phyloP scores from a whole-genome alignment of 139 green algal species.

The Asterochloris sp. region DNA sequence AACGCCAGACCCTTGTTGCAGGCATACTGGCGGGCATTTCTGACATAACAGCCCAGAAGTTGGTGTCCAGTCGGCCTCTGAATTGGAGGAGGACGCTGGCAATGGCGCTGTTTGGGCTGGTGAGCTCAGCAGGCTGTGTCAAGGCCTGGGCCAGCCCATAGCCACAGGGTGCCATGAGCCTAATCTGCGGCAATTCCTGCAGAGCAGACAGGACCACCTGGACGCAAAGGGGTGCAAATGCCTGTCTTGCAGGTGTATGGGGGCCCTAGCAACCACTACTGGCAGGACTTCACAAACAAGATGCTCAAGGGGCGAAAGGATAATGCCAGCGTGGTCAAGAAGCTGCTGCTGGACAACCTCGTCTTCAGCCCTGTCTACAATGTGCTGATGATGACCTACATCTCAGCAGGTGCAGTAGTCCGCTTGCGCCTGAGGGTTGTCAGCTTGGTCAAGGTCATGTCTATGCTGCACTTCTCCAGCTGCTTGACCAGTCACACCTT shows the following conservation, averaged over 20 bases:
- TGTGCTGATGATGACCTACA: constrained; percentile 49
- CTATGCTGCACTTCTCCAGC: neutral
- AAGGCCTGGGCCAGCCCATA: too few relatives aligned
- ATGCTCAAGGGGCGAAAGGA: constrained; percentile 53
- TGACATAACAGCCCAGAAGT: constrained; percentile 47
- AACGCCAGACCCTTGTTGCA: constrained; percentile 37
- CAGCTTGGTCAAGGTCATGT: neutral
- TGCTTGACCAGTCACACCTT: neutral
- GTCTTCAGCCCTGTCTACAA: constrained; percentile 72
- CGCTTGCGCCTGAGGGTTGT: neutral
- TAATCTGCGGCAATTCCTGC: too few relatives aligned
- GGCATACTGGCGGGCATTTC: constrained; percentile 38
- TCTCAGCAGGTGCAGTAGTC: constrained; percentile 34
- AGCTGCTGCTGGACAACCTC: constrained; percentile 67
- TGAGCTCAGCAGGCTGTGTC: neutral
- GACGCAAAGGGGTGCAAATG: too few relatives aligned
- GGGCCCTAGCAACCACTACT: constrained; percentile 56
- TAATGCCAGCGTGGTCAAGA: constrained; percentile 38
- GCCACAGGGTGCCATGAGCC: too few relatives aligned
- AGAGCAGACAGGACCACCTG: too few relatives aligned
- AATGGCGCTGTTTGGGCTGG: constrained; percentile 53
- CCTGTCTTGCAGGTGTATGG: constrained; percentile 16
- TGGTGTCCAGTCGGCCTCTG: constrained; percentile 21
- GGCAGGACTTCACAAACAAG: constrained; percentile 42
- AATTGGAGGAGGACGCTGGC: constrained; percentile 38